Evolutionary conservation across 352 stramenopile genomes (phyloP).

Genomic region (Globisporangium abappressorium): DNA sequence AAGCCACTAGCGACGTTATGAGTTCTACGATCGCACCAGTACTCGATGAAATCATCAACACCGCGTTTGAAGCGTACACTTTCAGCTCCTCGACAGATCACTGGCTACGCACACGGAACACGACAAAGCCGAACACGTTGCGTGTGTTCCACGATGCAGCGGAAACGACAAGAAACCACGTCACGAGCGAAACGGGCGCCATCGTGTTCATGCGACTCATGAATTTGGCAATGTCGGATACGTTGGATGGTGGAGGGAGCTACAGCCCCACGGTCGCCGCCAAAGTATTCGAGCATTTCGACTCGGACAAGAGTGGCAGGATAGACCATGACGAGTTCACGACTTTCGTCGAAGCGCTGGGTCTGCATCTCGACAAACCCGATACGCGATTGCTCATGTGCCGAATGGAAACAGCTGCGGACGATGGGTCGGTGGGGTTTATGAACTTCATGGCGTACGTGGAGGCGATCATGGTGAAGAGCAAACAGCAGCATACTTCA

Average conservation of each 20-base stretch:
- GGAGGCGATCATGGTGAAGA: slow-evolving; percentile 13
- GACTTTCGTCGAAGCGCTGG: slow-evolving; percentile 33
- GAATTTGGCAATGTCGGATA: slow-evolving; percentile 26
- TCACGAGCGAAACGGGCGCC: slow-evolving; percentile 15
- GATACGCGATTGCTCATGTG: slow-evolving; percentile 51
- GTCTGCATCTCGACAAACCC: slow-evolving; percentile 34
- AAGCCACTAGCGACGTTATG: slow-evolving; percentile 22
- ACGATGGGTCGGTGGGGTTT: slow-evolving; percentile 23
- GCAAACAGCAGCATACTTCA: no score
- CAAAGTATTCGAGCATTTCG: slow-evolving; percentile 54
- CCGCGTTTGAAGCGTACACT: slow-evolving; percentile 30
- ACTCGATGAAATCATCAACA: slow-evolving; percentile 39
- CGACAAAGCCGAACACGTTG: slow-evolving; percentile 16
- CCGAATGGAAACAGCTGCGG: slow-evolving; percentile 26
- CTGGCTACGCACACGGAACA: slow-evolving; percentile 42
- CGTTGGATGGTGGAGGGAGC: slow-evolving; percentile 17
- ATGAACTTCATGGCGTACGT: slow-evolving; percentile 31
- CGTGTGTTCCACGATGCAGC: slow-evolving; percentile 9
- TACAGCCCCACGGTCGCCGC: slow-evolving; percentile 17
- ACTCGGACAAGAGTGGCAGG: slow-evolving; percentile 45
- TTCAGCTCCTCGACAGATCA: slow-evolving; percentile 31
- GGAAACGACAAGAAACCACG: slow-evolving; percentile 8
- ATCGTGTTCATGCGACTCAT: slow-evolving; percentile 53
- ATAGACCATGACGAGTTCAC: slow-evolving; percentile 62
- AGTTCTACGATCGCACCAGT: slow-evolving; percentile 34